These are phyloP conservation scores for Coleophoma cylindrospora DNA, from an alignment of 2,329 filamentous ascomycete species.

Conservation along the genomic window DNA sequence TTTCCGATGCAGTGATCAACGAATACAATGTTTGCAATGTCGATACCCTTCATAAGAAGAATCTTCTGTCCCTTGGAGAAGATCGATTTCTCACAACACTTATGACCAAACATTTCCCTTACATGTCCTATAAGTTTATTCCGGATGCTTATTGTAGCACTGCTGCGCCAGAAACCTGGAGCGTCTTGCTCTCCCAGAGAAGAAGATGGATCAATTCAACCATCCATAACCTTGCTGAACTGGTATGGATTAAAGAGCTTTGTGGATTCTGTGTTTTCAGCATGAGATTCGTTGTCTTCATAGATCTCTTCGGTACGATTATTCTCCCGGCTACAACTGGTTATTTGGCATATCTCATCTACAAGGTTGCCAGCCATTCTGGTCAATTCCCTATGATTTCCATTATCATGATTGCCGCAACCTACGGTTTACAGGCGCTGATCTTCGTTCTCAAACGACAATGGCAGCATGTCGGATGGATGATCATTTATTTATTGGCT, in stretches of 20 bases:
- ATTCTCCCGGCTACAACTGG: slow-evolving; percentile 84
- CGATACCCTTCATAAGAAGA: slow-evolving; percentile 93
- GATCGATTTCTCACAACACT: slow-evolving; percentile 96
- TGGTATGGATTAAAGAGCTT: slow-evolving; percentile 86
- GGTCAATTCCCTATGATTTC: slow-evolving; percentile 84
- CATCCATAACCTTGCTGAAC: slow-evolving; percentile 89
- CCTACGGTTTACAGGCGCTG: slow-evolving; percentile 92
- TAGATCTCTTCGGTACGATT: slow-evolving; percentile 89
- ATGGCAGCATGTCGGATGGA: slow-evolving; percentile 99
- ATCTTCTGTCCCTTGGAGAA: slow-evolving; percentile 86
- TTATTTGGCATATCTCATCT: slow-evolving; percentile 86
- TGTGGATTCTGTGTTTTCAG: slow-evolving; percentile 99
- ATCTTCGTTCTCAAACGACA: slow-evolving; percentile 97
- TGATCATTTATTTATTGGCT: slow-evolving; percentile 97
- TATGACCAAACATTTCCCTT: slow-evolving; percentile 97
- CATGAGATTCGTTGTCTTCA: slow-evolving; percentile 94
- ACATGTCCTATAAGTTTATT: slow-evolving; percentile 94
- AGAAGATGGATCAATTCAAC: slow-evolving; percentile 99
- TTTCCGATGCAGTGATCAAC: slow-evolving; percentile 78
- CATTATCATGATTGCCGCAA: slow-evolving; percentile 80
- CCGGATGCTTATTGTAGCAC: slow-evolving; percentile 90
- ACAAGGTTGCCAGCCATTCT: slow-evolving; percentile 60
- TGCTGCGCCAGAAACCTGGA: slow-evolving; percentile 90
- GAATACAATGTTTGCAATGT: slow-evolving; percentile 88
- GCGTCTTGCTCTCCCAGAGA: slow-evolving; percentile 91